These are phyloP conservation scores for Paraurostyla sp. DNA, from an alignment of 73 alveolate species.

Conservation along the genomic window DNA sequence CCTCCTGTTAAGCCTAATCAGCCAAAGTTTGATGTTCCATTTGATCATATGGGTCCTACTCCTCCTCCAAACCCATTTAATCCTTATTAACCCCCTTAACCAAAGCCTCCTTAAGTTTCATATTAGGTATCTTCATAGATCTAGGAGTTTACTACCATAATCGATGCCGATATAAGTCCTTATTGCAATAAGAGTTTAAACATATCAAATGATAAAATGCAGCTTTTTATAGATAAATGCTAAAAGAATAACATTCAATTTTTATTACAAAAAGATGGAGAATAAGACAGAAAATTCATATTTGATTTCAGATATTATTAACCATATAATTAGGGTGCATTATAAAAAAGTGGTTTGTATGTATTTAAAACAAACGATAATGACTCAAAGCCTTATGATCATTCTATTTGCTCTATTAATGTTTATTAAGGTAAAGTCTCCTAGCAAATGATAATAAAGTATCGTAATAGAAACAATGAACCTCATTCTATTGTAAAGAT, in stretches of 20 bases:
- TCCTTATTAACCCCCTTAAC: no score
- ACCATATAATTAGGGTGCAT: background rate
- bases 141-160: background rate
- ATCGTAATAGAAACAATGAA: background rate
- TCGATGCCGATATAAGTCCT: background rate
- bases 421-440: background rate
- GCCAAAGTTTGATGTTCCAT: no score
- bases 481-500: background rate
- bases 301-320: constrained; percentile 31
- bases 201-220: background rate
- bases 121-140: background rate
- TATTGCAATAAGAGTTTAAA: background rate
- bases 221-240: background rate
- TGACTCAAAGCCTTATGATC: background rate
- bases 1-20: no score
- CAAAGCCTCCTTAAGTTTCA: no score
- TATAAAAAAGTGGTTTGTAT: constrained; percentile 10
- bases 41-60: no score
- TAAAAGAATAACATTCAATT: background rate
- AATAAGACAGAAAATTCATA: background rate
- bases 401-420: background rate
- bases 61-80: no score
- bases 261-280: background rate
- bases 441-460: background rate
- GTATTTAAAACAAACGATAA: constrained; percentile 30